Conservation (phyloP, 2,329 filamentous ascomycete genomes). For the Aquanectria penicillioides region DNA sequence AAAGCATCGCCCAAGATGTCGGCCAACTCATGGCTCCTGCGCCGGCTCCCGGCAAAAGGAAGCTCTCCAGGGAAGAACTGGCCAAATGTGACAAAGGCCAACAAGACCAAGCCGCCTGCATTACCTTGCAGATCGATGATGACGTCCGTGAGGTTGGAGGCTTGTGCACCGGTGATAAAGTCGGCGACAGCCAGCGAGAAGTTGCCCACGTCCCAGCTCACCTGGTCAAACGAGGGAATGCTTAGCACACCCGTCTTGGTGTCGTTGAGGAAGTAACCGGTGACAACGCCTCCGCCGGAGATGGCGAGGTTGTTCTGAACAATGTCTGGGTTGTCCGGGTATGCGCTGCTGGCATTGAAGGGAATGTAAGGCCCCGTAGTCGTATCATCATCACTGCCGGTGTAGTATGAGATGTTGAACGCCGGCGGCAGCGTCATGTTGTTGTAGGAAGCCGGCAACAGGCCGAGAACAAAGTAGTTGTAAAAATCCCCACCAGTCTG, state of each 20-base stretch:
- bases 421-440: neutral
- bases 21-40: slow-evolving; percentile 2
- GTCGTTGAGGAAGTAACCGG: slow-evolving; percentile 9
- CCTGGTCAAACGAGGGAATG: slow-evolving; percentile 4
- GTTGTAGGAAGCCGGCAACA: neutral
- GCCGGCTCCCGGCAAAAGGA: slow-evolving; percentile 2
- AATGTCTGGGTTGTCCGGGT: slow-evolving; percentile 3
- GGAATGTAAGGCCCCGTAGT: neutral
- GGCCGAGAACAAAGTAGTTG: slow-evolving; percentile 8
- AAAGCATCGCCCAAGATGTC: neutral
- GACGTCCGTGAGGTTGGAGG: neutral
- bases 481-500: neutral
- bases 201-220: neutral
- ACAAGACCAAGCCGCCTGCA: neutral
- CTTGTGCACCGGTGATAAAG: slow-evolving; percentile 2
- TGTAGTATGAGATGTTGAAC: neutral
- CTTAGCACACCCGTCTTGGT: slow-evolving; percentile 6
- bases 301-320: neutral
- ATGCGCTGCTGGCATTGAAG: neutral
- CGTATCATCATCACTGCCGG: too few relatives aligned
- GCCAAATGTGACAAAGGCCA: slow-evolving; percentile 6
- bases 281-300: neutral
- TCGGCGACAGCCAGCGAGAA: neutral
- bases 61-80: slow-evolving; percentile 8
- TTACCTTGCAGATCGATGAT: slow-evolving; percentile 14